Evolutionary conservation across 345 rosid species (phyloP).

Genomic region (Corchorus capsularis): DNA sequence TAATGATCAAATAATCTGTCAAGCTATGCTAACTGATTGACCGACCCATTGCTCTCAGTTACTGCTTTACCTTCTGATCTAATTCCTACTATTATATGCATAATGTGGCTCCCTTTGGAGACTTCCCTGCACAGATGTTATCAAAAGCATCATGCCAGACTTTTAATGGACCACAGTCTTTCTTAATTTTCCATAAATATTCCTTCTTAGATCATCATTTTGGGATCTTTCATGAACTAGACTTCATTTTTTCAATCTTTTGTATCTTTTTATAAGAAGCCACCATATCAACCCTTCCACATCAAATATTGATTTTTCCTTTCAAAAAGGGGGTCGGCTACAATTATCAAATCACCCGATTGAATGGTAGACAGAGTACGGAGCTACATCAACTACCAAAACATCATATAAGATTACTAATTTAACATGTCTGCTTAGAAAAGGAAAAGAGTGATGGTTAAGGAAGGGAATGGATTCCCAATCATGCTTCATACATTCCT

Average conservation of each 20-base stretch:
- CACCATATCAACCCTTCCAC: background rate
- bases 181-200: background rate
- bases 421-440: background rate
- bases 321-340: too few species aligned
- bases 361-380: too few species aligned
- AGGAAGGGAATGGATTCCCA: background rate
- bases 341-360: too few species aligned
- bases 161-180: background rate
- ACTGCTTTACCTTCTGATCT: background rate
- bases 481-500: background rate
- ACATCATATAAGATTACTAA: background rate
- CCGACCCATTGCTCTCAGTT: background rate
- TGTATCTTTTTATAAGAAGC: background rate
- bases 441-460: background rate
- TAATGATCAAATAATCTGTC: background rate
- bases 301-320: background rate
- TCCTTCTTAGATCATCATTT: background rate
- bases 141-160: background rate
- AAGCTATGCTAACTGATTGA: background rate
- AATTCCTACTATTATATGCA: background rate
- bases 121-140: background rate
- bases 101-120: background rate
- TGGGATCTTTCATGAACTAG: background rate
- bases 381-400: too few species aligned
- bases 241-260: background rate